Conservation (phyloP, 768 basidiomycete species). For the Cubamyces lactineus region DNA sequence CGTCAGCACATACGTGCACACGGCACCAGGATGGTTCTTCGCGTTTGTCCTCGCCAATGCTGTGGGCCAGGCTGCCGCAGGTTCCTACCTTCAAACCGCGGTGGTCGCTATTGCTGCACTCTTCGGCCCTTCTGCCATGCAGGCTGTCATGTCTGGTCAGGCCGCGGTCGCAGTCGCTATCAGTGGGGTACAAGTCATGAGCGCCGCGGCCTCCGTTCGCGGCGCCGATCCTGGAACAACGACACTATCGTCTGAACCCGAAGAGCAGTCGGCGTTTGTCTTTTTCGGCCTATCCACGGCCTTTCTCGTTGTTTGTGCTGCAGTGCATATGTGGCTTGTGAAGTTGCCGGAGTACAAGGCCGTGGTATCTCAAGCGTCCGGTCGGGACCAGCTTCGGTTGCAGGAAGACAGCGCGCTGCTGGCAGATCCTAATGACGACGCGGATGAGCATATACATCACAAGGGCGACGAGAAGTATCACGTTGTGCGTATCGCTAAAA, state of each 20-base stretch:
- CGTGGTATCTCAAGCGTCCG: conserved; percentile 38
- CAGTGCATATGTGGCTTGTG: conserved; percentile 59
- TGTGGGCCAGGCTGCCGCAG: conserved; percentile 58
- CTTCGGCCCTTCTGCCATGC: conserved; percentile 73
- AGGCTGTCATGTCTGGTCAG: conserved; percentile 81
- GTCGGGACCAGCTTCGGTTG: background rate
- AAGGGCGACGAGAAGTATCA: conserved; percentile 43
- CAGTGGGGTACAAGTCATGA: conserved; percentile 73
- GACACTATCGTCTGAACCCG: conserved; percentile 42
- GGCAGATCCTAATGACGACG: conserved; percentile 36
- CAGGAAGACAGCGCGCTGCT: conserved; percentile 27
- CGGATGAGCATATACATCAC: conserved; percentile 24
- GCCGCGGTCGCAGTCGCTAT: conserved; percentile 84
- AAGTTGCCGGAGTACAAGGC: conserved; percentile 61
- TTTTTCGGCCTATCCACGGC: conserved; percentile 75
- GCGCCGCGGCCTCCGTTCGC: conserved; percentile 60
- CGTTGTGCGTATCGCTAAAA: conserved; percentile 57
- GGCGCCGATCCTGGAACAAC: conserved; percentile 17
- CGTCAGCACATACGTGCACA: conserved; percentile 63
- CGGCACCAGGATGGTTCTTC: conserved; percentile 61
- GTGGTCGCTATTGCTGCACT: conserved; percentile 80
- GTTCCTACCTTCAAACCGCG: conserved; percentile 78
- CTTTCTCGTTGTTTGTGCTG: conserved; percentile 60
- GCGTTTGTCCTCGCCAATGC: conserved; percentile 66
- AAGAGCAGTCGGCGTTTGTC: conserved; percentile 68